Percentiles rank a stretch among this genome's conserved stretches.
Evolutionary conservation across 495 filamentous ascomycete species (phyloP).

Genomic region (Daldinia caldariorum): DNA sequence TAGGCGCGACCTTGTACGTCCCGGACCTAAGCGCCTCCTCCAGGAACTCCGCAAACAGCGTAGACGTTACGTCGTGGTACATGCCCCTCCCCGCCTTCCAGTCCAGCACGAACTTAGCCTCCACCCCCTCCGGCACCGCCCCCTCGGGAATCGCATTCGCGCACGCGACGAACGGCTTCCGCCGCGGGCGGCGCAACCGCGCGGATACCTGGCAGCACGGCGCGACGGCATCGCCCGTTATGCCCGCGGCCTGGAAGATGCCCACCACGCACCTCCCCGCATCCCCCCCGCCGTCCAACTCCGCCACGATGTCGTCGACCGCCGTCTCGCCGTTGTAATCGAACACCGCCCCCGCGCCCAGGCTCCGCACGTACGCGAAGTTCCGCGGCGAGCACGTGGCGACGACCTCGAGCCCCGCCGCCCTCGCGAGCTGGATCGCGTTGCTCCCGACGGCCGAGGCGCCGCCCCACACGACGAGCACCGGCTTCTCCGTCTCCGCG

Average conservation of each 20-base stretch:
- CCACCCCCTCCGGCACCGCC: conserved; percentile 14
- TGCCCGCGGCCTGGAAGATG: conserved; percentile 40
- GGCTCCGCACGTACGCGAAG: conserved; percentile 41
- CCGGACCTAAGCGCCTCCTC: conserved; percentile 38
- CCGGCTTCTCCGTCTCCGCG: conserved; percentile 46
- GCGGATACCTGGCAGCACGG: conserved; percentile 30
- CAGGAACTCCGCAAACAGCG: conserved; percentile 38
- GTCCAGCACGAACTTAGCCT: conserved; percentile 14
- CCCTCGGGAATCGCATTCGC: conserved; percentile 20
- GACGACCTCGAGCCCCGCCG: conserved; percentile 68
- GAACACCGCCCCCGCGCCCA: conserved; percentile 43
- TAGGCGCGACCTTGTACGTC: conserved; percentile 42
- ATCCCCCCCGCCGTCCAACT: conserved; percentile 34
- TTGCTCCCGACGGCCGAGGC: conserved; percentile 65
- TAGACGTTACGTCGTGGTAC: conserved; percentile 25
- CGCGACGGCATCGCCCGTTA: conserved; percentile 4
- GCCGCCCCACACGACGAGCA: conserved; percentile 65
- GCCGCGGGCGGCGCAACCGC: conserved; percentile 32
- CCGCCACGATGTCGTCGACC: conserved; percentile 43
- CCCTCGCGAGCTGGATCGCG: conserved; percentile 68
- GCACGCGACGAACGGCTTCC: conserved; percentile 31
- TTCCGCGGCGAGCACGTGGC: conserved; percentile 64
- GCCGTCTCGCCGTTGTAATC: conserved; percentile 55
- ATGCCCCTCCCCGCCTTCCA: not conserved
- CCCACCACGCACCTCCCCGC: conserved; percentile 25